Evolutionary conservation across 164 flowering plant genomes (phyloP).

Genomic region (Umbilicus rupestris): DNA sequence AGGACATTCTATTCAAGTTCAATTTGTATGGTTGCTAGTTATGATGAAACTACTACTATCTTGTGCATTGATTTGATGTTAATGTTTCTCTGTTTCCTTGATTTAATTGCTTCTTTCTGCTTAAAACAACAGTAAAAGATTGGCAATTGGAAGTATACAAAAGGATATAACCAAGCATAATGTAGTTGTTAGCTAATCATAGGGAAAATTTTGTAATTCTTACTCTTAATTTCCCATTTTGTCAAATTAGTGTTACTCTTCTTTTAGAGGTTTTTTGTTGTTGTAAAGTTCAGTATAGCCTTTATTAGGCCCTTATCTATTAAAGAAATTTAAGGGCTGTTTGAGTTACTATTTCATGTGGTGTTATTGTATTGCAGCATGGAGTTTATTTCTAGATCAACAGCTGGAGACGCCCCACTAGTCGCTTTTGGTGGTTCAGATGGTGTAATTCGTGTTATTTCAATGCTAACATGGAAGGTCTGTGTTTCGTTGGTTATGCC

Average conservation of each 20-base stretch:
- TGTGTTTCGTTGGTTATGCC: slow-evolving; percentile 11
- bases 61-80: not conserved
- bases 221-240: too few species aligned
- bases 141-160: not conserved
- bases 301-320: too few species aligned
- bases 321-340: too few species aligned
- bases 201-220: too few species aligned
- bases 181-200: not conserved
- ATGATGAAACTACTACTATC: not conserved
- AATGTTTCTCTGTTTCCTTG: not conserved
- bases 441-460: slow-evolving; percentile 94
- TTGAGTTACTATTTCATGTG: not conserved
- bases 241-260: too few species aligned
- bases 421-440: slow-evolving; percentile 99
- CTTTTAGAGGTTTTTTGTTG: too few species aligned
- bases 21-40: not conserved
- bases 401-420: slow-evolving; percentile 82
- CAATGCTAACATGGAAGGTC: slow-evolving; percentile 99
- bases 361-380: slow-evolving; percentile 42
- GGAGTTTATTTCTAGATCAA: slow-evolving; percentile 87
- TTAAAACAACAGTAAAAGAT: not conserved
- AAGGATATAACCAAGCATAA: not conserved
- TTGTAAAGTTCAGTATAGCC: too few species aligned
- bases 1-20: too few species aligned
- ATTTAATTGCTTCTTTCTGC: not conserved